These are phyloP conservation scores for Fraxinus dipetala DNA, from an alignment of 305 asterid genomes.

Conservation along the genomic window DNA sequence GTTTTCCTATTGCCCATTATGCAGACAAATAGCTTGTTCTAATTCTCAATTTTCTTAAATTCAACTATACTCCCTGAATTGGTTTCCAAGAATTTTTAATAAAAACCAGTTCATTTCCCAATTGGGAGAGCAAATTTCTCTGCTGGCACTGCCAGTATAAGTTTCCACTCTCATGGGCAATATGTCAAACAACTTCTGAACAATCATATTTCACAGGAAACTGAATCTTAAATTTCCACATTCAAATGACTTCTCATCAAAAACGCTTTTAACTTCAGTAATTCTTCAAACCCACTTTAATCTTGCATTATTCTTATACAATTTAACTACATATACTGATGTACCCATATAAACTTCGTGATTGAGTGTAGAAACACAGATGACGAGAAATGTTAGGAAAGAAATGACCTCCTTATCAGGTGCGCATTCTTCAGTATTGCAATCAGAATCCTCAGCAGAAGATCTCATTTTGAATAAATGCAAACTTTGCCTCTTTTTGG, in stretches of 20 bases:
- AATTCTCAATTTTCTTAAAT: not conserved
- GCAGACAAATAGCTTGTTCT: not conserved
- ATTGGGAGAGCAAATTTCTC: not conserved
- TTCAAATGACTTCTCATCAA: not conserved
- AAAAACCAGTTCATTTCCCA: not conserved
- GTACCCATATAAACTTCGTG: not conserved
- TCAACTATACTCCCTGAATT: not conserved
- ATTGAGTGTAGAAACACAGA: not conserved
- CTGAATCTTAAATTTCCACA: not conserved
- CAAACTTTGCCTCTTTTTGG: slow-evolving; percentile 36
- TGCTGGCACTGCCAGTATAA: not conserved
- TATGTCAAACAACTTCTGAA: not conserved
- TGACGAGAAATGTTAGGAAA: not conserved
- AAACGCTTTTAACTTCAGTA: not conserved
- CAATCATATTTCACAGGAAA: not conserved
- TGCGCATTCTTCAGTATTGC: slow-evolving; percentile 88
- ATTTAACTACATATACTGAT: not conserved
- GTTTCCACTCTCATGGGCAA: not conserved
- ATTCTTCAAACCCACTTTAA: not conserved
- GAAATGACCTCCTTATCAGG: slow-evolving; percentile 80
- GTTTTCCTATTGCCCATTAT: no score
- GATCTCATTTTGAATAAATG: slow-evolving; percentile 35
- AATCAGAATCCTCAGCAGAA: slow-evolving; percentile 54
- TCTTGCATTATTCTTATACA: not conserved
- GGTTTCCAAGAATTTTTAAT: not conserved